phyloP scores from a whole-genome alignment of 805 yeast species.

The Sungouiella blattae region DNA sequence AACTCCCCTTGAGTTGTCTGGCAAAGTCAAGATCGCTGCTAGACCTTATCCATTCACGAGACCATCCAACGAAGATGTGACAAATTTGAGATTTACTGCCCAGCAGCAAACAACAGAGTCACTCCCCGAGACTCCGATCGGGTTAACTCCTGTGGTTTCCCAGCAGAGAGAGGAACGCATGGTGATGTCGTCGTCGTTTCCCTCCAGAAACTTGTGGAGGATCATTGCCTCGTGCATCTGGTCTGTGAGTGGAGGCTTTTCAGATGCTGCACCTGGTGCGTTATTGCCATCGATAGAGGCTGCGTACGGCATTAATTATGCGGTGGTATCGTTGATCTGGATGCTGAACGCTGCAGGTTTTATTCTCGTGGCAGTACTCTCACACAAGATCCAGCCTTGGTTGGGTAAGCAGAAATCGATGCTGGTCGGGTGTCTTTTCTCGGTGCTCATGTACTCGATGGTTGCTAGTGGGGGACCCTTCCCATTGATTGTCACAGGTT shows the following conservation, averaged over 20 bases:
- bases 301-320: conserved; percentile 16
- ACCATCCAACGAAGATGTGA: conserved; percentile 12
- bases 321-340: conserved; percentile 21
- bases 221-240: conserved; percentile 16
- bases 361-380: conserved; percentile 15
- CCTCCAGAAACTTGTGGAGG: conserved; percentile 15
- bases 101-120: not conserved
- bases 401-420: conserved; percentile 16
- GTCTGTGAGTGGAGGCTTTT: conserved; percentile 15
- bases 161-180: conserved; percentile 6
- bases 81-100: conserved; percentile 4
- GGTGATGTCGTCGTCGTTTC: conserved; percentile 15
- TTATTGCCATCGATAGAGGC: conserved; percentile 20
- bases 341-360: conserved; percentile 18
- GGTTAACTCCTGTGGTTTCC: conserved; percentile 5
- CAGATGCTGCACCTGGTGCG: conserved; percentile 22
- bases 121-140: conserved; percentile 1
- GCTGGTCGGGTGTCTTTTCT: conserved; percentile 12
- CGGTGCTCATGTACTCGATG: conserved; percentile 13
- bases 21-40: conserved; percentile 1
- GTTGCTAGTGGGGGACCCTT: conserved; percentile 19
- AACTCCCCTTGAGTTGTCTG: not conserved
- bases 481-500: conserved; percentile 20
- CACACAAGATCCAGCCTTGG: conserved; percentile 14
- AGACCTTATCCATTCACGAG: conserved; percentile 9